These are phyloP conservation scores for Nicotiana paniculata DNA, from an alignment of 257 asterid genomes.

Conservation along the genomic window DNA sequence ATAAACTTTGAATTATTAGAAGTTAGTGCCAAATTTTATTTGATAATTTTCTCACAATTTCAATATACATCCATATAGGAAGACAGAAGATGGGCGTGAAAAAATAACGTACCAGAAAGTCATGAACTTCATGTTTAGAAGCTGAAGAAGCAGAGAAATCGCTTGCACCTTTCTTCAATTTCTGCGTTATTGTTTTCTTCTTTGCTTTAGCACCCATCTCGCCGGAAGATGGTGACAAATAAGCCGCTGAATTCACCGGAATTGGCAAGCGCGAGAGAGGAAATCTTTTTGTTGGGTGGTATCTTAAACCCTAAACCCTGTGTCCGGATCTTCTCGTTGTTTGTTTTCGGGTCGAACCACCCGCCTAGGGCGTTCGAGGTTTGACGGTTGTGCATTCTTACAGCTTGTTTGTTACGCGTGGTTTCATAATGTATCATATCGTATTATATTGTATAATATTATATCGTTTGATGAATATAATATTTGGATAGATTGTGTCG, in stretches of 20 bases:
- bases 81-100: not conserved
- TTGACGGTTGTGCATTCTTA: not conserved
- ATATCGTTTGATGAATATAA: too few species aligned
- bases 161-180: constrained; percentile 43
- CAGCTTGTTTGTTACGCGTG: too few species aligned
- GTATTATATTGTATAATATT: too few species aligned
- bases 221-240: not conserved
- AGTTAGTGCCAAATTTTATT: too few species aligned
- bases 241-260: not conserved
- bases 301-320: constrained; percentile 1
- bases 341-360: not conserved
- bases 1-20: too few species aligned
- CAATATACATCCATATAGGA: not conserved
- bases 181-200: constrained; percentile 35
- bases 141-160: constrained; percentile 25
- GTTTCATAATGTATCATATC: too few species aligned
- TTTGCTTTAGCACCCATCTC: constrained; percentile 47
- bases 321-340: not conserved
- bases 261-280: not conserved
- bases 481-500: too few species aligned
- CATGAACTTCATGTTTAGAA: constrained; percentile 39
- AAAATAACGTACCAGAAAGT: constrained; percentile 43
- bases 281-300: not conserved
- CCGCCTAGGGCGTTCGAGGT: not conserved
- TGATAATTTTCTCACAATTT: not conserved